A percentile compares a stretch with the other conserved stretches of the same genome.
phyloP scores from a whole-genome alignment of 140 eudicot genomes.

The Senecio squalidus region DNA sequence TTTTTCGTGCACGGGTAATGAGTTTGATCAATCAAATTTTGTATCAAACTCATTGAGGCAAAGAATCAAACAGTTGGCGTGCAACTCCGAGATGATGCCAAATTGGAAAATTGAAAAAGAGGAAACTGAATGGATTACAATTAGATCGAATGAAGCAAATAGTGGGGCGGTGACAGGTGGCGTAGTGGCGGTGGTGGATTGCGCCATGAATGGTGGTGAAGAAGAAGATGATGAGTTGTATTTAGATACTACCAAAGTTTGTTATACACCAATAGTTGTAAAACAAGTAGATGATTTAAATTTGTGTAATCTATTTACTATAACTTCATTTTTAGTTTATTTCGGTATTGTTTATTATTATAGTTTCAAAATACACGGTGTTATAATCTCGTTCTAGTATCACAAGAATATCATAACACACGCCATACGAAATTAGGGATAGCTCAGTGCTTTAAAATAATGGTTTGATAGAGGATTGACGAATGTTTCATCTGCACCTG shows the following conservation, averaged over 20 bases:
- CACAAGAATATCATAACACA: no score
- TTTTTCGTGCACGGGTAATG: neutral
- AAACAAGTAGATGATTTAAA: no score
- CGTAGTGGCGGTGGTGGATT: slow-evolving; percentile 26
- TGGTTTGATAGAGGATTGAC: no score
- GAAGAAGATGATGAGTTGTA: slow-evolving; percentile 19
- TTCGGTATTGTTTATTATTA: no score
- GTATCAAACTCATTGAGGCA: slow-evolving; percentile 20
- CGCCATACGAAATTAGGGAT: no score
- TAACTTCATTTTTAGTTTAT: no score
- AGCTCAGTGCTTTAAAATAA: no score
- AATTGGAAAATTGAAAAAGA: slow-evolving; percentile 41
- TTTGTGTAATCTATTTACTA: no score
- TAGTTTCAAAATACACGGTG: no score
- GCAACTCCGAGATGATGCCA: slow-evolving; percentile 25
- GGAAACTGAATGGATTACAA: slow-evolving; percentile 44
- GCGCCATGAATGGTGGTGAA: slow-evolving; percentile 17
- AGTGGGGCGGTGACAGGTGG: slow-evolving; percentile 22
- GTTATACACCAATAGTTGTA: slow-evolving; percentile 14
- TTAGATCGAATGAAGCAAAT: slow-evolving; percentile 28
- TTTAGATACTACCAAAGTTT: slow-evolving; percentile 24
- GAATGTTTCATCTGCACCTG: no score
- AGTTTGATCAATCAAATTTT: neutral
- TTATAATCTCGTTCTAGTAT: no score
- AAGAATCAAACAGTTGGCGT: slow-evolving; percentile 37